Conservation (phyloP, 176 grass and related monocot species). For the Calamus simplicifolius region DNA sequence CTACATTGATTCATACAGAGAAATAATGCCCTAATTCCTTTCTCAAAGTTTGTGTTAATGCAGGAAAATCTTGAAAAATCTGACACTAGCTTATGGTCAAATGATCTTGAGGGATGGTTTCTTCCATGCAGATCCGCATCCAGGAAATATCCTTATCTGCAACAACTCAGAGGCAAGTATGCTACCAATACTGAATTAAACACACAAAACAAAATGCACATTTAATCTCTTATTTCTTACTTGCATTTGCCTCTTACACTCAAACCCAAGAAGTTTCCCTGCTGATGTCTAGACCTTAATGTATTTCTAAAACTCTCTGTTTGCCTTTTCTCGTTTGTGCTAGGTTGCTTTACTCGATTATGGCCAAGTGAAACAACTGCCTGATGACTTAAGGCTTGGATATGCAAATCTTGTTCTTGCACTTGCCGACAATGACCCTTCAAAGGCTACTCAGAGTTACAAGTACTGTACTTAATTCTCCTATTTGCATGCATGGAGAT, state of each 20-base stretch:
- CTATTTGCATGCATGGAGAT: too few species aligned
- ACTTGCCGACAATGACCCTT: slow-evolving; percentile 71
- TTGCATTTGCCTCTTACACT: too few species aligned
- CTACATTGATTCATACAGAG: too few species aligned
- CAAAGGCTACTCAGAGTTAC: slow-evolving; percentile 46
- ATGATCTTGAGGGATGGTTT: slow-evolving; percentile 99
- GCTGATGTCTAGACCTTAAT: too few species aligned
- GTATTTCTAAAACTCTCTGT: slow-evolving; percentile 1
- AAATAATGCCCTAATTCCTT: slow-evolving; percentile 1
- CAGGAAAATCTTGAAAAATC: slow-evolving; percentile 91
- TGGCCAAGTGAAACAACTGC: slow-evolving; percentile 97
- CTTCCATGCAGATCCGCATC: slow-evolving; percentile 99
- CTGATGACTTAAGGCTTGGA: slow-evolving; percentile 74
- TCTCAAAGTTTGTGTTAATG: slow-evolving; percentile 24
- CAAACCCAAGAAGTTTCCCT: too few species aligned
- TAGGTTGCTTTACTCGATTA: slow-evolving; percentile 99
- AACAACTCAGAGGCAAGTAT: slow-evolving; percentile 74
- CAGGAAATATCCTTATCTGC: slow-evolving; percentile 94
- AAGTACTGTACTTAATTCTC: slow-evolving; percentile 32
- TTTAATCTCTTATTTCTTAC: too few species aligned
- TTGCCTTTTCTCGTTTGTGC: slow-evolving; percentile 10
- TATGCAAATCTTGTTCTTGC: slow-evolving; percentile 97
- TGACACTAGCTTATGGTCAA: slow-evolving; percentile 99
- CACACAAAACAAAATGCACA: too few species aligned
- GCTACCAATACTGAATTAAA: slow-evolving; percentile 7